Base-by-base conservation (phyloP, 2,329 filamentous ascomycete species). In the Sporothrix pseudoabietina region DNA sequence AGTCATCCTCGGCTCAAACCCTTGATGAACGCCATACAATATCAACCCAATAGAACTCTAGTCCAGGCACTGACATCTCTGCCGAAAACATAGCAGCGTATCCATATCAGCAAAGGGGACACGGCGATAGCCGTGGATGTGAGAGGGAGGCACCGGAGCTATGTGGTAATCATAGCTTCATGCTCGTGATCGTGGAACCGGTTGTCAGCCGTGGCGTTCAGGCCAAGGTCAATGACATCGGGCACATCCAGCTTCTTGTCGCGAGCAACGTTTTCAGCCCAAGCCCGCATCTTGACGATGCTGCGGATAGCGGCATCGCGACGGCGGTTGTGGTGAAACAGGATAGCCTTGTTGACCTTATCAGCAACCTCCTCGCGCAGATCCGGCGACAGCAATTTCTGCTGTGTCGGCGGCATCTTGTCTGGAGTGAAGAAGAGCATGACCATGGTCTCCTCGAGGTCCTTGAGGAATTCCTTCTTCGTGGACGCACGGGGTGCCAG, bases 401-500 rank as follows among this genome's bases (percentile, higher is more conserved):
- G 90, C 44, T 98, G 85, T 68, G 92, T 89, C 2, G 92, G 90
- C 61, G 92, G 89, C 52, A 98, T 87, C 71, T 89, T 91, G 71
- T 96, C 92, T n/a, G 89, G 87, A 0, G 93, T 90, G 77, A 98
- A 97, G 59, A 99, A 91, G 54, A 99, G 85, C 55, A 99, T 87
- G 0, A 94, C 92, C 91, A 99, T 97, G 0, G 96, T 98, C 79
- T 91, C 89, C 82, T 99, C 96, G 12, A 99, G 86, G 75, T 97
- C 94, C 76, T 92, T 89, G 14, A 98, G 86, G 77, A 97, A 98
- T 61, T 91, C 89, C 4, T 89, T 87, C 76, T 94, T 94, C 5
- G 90, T 93, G 0, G 94, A 91, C 8, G 95, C 96, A 72, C 94
- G 90, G 4, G 96, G 94, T 12, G 94, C 94, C 16, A 99, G 88